Evolutionary conservation across 192 early-diverging fungal genomes (phyloP), one percentile per base, ranked within the genome.

Genomic region (Funneliformis geosporum): DNA sequence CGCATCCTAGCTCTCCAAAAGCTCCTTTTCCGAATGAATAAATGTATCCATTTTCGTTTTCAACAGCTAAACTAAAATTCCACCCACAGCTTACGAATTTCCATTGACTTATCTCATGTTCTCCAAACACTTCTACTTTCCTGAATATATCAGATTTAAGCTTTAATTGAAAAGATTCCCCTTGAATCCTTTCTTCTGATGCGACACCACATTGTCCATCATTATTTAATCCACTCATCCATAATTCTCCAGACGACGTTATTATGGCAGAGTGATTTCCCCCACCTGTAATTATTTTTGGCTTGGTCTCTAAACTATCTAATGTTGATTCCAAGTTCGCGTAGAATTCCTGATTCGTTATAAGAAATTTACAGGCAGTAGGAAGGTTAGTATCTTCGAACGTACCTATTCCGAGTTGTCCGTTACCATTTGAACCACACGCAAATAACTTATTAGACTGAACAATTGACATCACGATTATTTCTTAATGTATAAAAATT

Each of bases 181-280:
- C n/a, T n/a, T n/a, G 79, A 70, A 47, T 80, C 4, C 27, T 28
- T 65, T 65, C 11, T n/a, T 39, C 1, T 8, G 18, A 68, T 39
- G 38, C 38, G 66, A 82, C 33, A 27, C 84, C 84, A 33, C 86
- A 81, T 70, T 92, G 89, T n/a, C 84, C 81, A 21, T 83, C 78
- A 23, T 79, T 81, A 73, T 92, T 90, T 72, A 79, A 79, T 18
- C 91, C 91, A 0, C 78, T 79, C 79, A 87, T 82, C 70, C 82
- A 84, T 50, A 92, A 60, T 23, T 46, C 59, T n/a, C 86, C 83
- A 10, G 65, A 28, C 11, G 28, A 46, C 2, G 86, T 85, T 21
- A 91, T 80, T 16, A 90, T n/a, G 1, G 88, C 89, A 3, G 91
- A 84, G 79, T 94, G 93, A 78, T 94, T 94, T 5, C 91, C 88